Conservation (phyloP, 805 yeast species). For the Ogataea trehaloabstinens region DNA sequence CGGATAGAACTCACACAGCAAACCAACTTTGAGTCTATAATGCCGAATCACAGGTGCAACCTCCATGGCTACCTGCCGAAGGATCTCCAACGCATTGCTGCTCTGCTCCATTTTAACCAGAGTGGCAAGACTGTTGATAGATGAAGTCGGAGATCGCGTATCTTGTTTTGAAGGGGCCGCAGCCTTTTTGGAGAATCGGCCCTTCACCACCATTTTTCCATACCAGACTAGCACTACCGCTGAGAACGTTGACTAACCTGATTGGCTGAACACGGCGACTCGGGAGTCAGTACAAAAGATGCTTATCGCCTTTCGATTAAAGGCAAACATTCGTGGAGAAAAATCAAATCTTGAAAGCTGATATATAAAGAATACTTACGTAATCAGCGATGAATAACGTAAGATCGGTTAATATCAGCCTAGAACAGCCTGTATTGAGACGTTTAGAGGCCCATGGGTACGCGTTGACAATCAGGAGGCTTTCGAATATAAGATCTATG, state of each 20-base stretch:
- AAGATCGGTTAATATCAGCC: too few relatives aligned
- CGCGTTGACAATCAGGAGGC: too few relatives aligned
- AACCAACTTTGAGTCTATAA: slow-evolving; percentile 61
- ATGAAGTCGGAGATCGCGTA: slow-evolving; percentile 32
- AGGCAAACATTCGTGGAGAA: too few relatives aligned
- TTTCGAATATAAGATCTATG: too few relatives aligned
- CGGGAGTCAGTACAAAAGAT: too few relatives aligned
- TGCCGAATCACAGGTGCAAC: slow-evolving; percentile 80
- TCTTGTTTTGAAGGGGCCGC: slow-evolving; percentile 11
- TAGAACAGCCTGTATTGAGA: too few relatives aligned
- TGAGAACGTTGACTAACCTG: slow-evolving; percentile 1
- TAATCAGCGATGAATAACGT: too few relatives aligned
- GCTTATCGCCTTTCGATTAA: too few relatives aligned
- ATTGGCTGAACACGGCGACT: too few relatives aligned
- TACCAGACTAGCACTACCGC: neutral
- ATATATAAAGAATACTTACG: too few relatives aligned
- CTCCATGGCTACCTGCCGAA: slow-evolving; percentile 64
- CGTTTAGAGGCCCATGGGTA: too few relatives aligned
- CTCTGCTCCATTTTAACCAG: slow-evolving; percentile 42
- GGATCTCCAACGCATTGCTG: slow-evolving; percentile 54
- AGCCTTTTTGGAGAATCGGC: slow-evolving; percentile 13
- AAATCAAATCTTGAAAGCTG: too few relatives aligned
- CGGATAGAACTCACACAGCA: slow-evolving; percentile 81
- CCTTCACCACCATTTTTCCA: slow-evolving; percentile 26
- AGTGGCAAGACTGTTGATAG: slow-evolving; percentile 38